These are phyloP conservation scores for Coemansia sp. DNA, from an alignment of 192 early-diverging fungal species.

Conservation along the genomic window DNA sequence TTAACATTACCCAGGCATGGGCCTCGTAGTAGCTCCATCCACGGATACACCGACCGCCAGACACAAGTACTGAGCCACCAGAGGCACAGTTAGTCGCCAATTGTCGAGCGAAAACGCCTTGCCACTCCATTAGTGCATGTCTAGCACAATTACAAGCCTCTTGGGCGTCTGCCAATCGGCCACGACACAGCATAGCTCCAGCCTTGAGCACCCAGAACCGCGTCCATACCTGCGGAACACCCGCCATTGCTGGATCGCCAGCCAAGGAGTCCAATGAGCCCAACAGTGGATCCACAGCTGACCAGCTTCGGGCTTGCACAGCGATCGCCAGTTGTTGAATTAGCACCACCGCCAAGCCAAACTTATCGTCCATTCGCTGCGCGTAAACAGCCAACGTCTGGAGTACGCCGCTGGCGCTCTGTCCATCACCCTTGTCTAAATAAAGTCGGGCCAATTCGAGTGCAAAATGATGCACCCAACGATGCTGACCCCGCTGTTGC, in stretches of 20 bases:
- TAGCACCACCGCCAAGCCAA: slow-evolving; percentile 3
- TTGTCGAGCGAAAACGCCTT: slow-evolving; percentile 22
- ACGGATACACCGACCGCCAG: background rate
- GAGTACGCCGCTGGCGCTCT: slow-evolving; percentile 10
- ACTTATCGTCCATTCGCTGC: slow-evolving; percentile 14
- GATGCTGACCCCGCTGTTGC: slow-evolving; percentile 23
- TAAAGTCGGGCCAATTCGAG: slow-evolving; percentile 31
- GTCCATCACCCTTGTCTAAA: slow-evolving; percentile 7
- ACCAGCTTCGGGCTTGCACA: slow-evolving; percentile 24
- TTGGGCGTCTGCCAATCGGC: slow-evolving; percentile 14
- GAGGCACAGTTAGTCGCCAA: slow-evolving; percentile 7
- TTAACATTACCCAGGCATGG: slow-evolving; percentile 48
- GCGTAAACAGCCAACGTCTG: slow-evolving; percentile 14
- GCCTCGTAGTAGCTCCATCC: slow-evolving; percentile 46
- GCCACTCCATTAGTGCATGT: slow-evolving; percentile 35
- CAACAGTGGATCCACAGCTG: background rate
- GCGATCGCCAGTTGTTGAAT: slow-evolving; percentile 29
- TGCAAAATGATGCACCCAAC: slow-evolving; percentile 36
- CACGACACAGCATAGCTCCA: slow-evolving; percentile 8
- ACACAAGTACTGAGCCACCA: slow-evolving; percentile 18
- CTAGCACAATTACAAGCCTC: slow-evolving; percentile 30
- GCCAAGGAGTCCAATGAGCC: background rate
- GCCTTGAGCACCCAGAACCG: slow-evolving; percentile 43
- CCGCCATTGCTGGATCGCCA: background rate
- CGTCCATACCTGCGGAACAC: slow-evolving; percentile 12